Evolutionary conservation across 768 basidiomycete genomes (phyloP), one percentile per base, ranked within the genome.

Genomic region (Wakefieldia striispora): DNA sequence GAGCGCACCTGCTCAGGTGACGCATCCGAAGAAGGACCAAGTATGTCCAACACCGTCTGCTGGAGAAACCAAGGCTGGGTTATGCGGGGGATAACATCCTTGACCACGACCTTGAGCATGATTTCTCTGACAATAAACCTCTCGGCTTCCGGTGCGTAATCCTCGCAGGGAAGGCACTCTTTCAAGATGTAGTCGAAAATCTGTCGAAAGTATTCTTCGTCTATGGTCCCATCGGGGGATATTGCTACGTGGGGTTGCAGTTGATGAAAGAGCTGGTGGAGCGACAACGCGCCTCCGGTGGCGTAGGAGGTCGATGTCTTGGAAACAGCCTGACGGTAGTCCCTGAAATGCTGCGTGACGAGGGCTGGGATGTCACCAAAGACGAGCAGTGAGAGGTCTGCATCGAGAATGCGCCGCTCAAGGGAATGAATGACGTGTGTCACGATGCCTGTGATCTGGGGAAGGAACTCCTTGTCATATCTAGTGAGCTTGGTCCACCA

Each of bases 31-130:
- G 65, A 62, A 21, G 75, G 72, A 7, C 82, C 86, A 11, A 95
- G 69, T 3, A 86, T 65, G 58, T 84, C 82, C 31, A 95, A 72
- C 11, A 88, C 72, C 3, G 78, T 61, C 59, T 75, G 82, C 50
- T 92, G 83, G 40, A 95, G 79, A 65, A 97, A 97, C 93, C 95
- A 97, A 0, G 90, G 88, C 64, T 97, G 87, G 6, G 82, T 79
- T 43, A 95, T 65, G 56, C 80, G 83, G 26, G 84, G 84, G 21
- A 87, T 61, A 21, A 87, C 68, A 54, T 84, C 82, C 41, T 78
- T 77, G 53, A 93, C 71, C 6, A 97, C 70, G 20, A 90, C 75
- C 57, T 88, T 87, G 60, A 91, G 79, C 26, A 95, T 60, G 34
- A 97, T 72, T 70, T 98, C 95, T 49, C 92, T 82, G 36, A 90